Evolutionary conservation across 805 yeast species (phyloP).

Genomic region (Grigorovia transvaalensis): DNA sequence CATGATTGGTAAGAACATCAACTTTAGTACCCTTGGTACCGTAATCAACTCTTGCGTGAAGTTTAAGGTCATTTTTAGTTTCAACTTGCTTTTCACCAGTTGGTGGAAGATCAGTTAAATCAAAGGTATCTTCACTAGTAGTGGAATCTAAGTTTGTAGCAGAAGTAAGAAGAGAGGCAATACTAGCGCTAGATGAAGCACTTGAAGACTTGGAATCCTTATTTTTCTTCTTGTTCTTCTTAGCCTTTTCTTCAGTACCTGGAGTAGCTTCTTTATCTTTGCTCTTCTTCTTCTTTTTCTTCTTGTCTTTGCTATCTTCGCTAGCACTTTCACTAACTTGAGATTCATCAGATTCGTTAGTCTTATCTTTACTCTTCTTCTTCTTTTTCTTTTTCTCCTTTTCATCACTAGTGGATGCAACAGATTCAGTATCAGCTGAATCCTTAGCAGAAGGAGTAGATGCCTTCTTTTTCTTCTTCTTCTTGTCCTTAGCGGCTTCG

Average conservation of each 20-base stretch:
- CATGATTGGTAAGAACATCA: slow-evolving; percentile 16
- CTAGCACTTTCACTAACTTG: neutral
- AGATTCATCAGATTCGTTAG: neutral
- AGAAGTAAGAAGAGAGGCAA: neutral
- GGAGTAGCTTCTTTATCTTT: neutral
- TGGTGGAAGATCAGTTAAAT: slow-evolving; percentile 5
- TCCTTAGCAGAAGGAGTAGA: neutral
- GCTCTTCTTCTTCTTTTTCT: slow-evolving; percentile 3
- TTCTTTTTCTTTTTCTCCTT: neutral
- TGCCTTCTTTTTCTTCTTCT: neutral
- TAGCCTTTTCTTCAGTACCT: neutral
- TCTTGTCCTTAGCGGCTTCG: neutral
- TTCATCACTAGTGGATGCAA: neutral
- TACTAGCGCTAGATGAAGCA: neutral
- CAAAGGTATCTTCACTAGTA: slow-evolving; percentile 3
- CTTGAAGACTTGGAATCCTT: slow-evolving; percentile 1
- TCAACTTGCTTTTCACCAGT: slow-evolving; percentile 4
- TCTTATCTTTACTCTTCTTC: neutral
- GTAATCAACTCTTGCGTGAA: slow-evolving; percentile 12
- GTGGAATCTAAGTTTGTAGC: neutral
- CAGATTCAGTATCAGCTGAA: neutral
- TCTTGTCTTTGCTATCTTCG: slow-evolving; percentile 2
- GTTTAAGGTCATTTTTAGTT: slow-evolving; percentile 3
- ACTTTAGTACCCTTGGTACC: slow-evolving; percentile 19
- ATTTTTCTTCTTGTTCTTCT: slow-evolving; percentile 1